phyloP scores from a whole-genome alignment of 2,329 filamentous ascomycete species.

The Colletotrichum nymphaeae region DNA sequence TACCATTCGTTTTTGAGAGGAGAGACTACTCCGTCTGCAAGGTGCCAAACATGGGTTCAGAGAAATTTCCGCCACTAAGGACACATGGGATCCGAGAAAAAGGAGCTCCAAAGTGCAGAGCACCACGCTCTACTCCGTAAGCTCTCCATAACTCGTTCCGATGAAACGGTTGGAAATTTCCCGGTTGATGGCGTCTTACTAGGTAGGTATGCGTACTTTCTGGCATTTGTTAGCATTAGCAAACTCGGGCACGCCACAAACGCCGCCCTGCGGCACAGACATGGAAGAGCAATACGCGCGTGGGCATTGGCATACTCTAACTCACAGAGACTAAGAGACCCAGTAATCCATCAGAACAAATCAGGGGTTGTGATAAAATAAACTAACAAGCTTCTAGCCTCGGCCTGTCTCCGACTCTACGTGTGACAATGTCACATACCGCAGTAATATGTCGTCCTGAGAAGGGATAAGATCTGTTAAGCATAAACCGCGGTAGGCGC shows the following conservation, averaged over 20 bases:
- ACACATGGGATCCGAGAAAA: not conserved
- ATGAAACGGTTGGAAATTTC: constrained; percentile 30
- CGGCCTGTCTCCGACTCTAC: constrained; percentile 21
- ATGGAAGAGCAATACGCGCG: no score
- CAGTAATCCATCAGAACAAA: not conserved
- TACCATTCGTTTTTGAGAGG: not conserved
- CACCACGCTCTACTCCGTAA: not conserved
- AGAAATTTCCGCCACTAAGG: constrained; percentile 24
- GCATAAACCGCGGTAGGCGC: constrained; percentile 17
- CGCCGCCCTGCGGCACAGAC: not conserved
- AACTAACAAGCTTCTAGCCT: constrained; percentile 20
- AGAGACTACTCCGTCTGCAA: not conserved
- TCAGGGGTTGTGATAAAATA: not conserved
- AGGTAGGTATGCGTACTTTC: not conserved
- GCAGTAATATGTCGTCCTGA: not conserved
- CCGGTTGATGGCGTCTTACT: not conserved
- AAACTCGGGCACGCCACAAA: not conserved
- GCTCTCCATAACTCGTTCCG: constrained; percentile 1
- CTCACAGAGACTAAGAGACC: not conserved
- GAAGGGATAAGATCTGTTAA: constrained; percentile 31
- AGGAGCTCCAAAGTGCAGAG: not conserved
- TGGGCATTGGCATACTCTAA: no score
- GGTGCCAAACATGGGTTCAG: not conserved
- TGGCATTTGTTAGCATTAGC: not conserved
- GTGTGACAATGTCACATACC: not conserved